phyloP scores from a whole-genome alignment of 306 rosid genomes.

The Lathyrus sativus region DNA sequence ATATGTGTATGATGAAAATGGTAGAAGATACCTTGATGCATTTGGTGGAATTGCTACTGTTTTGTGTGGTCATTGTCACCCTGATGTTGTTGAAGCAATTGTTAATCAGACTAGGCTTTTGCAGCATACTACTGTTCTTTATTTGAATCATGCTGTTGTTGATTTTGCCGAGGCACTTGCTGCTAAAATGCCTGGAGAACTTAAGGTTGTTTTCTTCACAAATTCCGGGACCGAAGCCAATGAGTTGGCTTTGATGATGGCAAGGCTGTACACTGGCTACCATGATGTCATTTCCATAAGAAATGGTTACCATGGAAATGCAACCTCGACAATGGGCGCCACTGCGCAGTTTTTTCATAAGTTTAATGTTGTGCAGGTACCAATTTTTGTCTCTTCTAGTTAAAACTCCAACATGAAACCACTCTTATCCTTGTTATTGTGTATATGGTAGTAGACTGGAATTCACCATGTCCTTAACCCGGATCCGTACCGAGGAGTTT shows the following conservation, averaged over 20 bases:
- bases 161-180: conserved; percentile 56
- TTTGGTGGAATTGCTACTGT: conserved; percentile 58
- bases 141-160: conserved; percentile 45
- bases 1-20: conserved; percentile 51
- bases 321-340: conserved; percentile 47
- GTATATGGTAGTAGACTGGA: conserved; percentile 46
- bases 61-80: conserved; percentile 56
- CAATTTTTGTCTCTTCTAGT: conserved; percentile 2
- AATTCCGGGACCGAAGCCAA: conserved; percentile 62
- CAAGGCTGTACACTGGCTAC: conserved; percentile 47
- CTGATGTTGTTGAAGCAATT: conserved; percentile 49
- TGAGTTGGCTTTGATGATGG: conserved; percentile 54
- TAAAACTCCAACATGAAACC: too few relatives aligned
- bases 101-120: conserved; percentile 47
- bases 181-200: conserved; percentile 45
- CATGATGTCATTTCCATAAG: conserved; percentile 53
- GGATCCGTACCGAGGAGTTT: conserved; percentile 52
- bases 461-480: conserved; percentile 53
- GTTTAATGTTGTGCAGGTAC: conserved; percentile 51
- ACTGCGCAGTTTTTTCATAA: conserved; percentile 50
- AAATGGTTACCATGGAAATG: conserved; percentile 60
- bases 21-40: conserved; percentile 51
- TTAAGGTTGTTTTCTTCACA: conserved; percentile 54
- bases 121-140: conserved; percentile 52
- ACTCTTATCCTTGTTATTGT: conserved; percentile 13